Percentiles rank a stretch among this genome's conserved stretches.
Conservation (phyloP, 1,284 basidiomycete genomes). For the Cryptococcus sp. region DNA sequence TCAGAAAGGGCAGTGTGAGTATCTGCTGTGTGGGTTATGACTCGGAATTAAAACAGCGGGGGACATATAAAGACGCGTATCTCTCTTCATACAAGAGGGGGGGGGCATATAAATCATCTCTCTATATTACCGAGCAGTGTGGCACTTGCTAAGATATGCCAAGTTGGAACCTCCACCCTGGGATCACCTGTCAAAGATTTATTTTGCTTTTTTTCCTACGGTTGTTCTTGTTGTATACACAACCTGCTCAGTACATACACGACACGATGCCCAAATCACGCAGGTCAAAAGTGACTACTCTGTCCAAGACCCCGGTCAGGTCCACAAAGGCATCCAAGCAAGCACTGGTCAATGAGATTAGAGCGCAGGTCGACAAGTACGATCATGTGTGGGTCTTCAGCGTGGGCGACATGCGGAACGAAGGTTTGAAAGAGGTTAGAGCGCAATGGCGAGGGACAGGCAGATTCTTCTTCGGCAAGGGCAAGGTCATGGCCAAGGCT, state of each 20-base stretch:
- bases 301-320: constrained; percentile 59
- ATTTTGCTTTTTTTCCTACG: neutral
- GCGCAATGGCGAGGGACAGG: constrained; percentile 90
- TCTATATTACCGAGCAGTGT: no score
- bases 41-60: no score
- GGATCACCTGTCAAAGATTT: neutral
- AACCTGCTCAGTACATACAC: neutral
- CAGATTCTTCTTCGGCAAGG: constrained; percentile 89
- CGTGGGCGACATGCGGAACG: constrained; percentile 92
- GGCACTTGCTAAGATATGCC: no score
- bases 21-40: no score
- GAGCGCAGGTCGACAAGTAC: constrained; percentile 70
- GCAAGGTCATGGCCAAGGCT: constrained; percentile 93
- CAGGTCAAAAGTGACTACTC: constrained; percentile 70
- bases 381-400: constrained; percentile 94
- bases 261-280: constrained; percentile 80
- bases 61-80: no score
- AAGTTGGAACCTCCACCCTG: no score
- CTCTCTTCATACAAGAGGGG: no score
- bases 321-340: constrained; percentile 71
- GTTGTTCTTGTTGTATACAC: neutral
- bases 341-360: constrained; percentile 76
- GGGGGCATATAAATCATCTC: no score
- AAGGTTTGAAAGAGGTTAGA: constrained; percentile 90
- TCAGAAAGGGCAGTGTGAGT: no score